Conservation (phyloP, 345 rosid genomes). For the Adansonia digitata region DNA sequence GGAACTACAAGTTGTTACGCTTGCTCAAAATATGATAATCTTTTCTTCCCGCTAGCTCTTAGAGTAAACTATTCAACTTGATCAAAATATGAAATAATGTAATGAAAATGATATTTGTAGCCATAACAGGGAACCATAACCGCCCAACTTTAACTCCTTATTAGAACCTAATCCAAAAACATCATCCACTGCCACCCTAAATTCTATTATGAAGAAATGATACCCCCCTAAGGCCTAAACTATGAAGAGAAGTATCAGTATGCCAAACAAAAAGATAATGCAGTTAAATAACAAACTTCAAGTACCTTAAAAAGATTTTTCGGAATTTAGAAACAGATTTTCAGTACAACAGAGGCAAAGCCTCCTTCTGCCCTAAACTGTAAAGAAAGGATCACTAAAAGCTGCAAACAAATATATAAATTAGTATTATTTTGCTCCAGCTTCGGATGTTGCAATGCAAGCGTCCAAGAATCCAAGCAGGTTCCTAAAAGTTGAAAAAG, state of each 20-base stretch:
- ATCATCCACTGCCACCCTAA: background rate
- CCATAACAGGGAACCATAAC: background rate
- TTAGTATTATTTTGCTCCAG: background rate
- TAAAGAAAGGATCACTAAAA: slow-evolving; percentile 15
- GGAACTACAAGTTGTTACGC: too few relatives aligned
- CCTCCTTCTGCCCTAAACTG: slow-evolving; percentile 13
- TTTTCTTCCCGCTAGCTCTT: background rate
- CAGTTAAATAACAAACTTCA: background rate
- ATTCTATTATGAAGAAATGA: background rate
- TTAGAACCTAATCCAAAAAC: background rate
- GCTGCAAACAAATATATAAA: slow-evolving; percentile 20
- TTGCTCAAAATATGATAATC: too few relatives aligned
- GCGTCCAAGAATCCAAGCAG: slow-evolving; percentile 12
- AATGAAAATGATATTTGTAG: background rate
- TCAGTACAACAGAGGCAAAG: background rate
- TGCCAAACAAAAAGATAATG: background rate
- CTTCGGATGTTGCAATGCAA: slow-evolving; percentile 1
- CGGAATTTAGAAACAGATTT: background rate
- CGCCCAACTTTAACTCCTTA: background rate
- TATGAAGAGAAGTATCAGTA: background rate
- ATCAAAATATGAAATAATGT: background rate
- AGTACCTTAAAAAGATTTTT: slow-evolving; percentile 6
- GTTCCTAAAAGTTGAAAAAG: slow-evolving; percentile 5
- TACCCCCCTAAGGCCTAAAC: background rate
- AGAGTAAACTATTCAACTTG: background rate